Evolutionary conservation across 2,329 filamentous ascomycete genomes (phyloP).

Genomic region (Ceratocystis cubensis): DNA sequence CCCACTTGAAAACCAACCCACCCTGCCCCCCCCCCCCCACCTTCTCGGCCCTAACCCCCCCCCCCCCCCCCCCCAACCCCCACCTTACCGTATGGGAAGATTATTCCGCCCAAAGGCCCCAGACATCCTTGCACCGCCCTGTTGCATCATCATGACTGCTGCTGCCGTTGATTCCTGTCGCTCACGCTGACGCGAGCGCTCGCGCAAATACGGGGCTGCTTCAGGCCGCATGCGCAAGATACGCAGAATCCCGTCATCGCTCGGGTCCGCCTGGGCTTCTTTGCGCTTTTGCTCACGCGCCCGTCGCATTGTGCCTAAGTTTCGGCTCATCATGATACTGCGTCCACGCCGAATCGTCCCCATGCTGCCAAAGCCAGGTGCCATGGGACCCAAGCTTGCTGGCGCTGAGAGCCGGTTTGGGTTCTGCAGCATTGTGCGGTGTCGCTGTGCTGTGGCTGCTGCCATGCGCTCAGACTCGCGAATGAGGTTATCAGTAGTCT

Average conservation of each 20-base stretch:
- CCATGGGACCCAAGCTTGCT: conserved; percentile 34
- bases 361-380: conserved; percentile 57
- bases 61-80: neutral
- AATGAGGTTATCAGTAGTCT: conserved; percentile 78
- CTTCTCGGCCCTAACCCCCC: too few species aligned
- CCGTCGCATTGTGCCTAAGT: conserved; percentile 89
- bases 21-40: too few species aligned
- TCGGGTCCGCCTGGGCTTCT: conserved; percentile 90
- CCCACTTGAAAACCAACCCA: too few species aligned
- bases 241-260: conserved; percentile 92
- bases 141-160: conserved; percentile 81
- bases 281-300: conserved; percentile 93
- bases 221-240: conserved; percentile 93
- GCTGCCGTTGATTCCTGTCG: conserved; percentile 78
- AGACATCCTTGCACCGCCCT: conserved; percentile 48
- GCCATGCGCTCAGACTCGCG: conserved; percentile 96
- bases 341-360: conserved; percentile 53
- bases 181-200: conserved; percentile 87
- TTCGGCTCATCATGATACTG: conserved; percentile 88
- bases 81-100: conserved; percentile 26
- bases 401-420: conserved; percentile 60
- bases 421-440: conserved; percentile 53
- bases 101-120: conserved; percentile 35
- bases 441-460: conserved; percentile 63
- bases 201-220: conserved; percentile 73